Evolutionary conservation across 805 yeast genomes (phyloP), one percentile per base, ranked within the genome.

Genomic region (Candida bentonensis): DNA sequence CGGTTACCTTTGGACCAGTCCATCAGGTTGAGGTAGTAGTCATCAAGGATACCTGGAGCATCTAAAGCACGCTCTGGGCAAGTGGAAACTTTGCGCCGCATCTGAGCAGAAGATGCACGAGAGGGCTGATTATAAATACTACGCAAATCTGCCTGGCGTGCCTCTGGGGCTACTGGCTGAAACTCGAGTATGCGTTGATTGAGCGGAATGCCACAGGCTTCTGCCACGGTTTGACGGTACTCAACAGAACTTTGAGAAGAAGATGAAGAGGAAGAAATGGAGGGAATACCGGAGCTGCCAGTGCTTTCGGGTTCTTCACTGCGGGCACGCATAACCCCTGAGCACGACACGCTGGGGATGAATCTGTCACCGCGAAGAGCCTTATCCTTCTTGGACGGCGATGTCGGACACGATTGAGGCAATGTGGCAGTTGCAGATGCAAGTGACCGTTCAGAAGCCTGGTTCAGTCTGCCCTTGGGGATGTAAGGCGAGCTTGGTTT

Each of bases 11-110:
- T 66, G 4, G 96, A 87, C 97, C 98, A 92, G 48, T 87, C 77
- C 44, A 92, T 61, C 34, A 89, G 67, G 57, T 87, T 87, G 44
- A 87, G 69, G 60, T 89, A 92, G 61, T 87, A 92, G 64, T 92
- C 98, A 61, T 92, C 95, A 21, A 81, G 72, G 46, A 88, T 72
- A 0, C 95, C 96, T 0, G 98, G 98, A 0, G 97, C 98, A 64
- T 92, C 98, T 34, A 92, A 68, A 1, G 92, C 94, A 50, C 95
- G 73, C 51, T 85, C 95, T 1, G 98, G 97, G 26, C 85, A 83
- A 0, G 85, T 76, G 22, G 94, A 85, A 41, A 92, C 72, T 53
- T 78, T 79, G 51, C 94, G 56, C 47, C 58, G 50, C 53, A 59
- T 34, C 55, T 61, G 49, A 1, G 65, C 58, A 59, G 55, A 17